Evolutionary conservation across 371 early-diverging fungal genomes (phyloP), one percentile per base, ranked within the genome.

Genomic region (Chytridium lagenaria): DNA sequence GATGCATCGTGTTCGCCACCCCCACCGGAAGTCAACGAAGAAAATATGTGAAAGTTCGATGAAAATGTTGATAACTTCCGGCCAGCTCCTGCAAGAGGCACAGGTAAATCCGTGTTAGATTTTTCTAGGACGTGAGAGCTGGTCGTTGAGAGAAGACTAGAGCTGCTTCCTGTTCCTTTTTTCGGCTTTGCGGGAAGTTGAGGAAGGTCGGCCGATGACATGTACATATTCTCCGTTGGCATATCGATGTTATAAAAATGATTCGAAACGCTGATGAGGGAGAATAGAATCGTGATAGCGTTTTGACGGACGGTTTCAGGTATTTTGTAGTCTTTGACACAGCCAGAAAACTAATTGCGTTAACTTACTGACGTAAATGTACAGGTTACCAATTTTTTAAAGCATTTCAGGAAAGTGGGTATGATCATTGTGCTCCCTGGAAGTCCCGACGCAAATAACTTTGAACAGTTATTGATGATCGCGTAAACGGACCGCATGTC

Each of bases 351-450:
- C 74, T 67, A 59, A 36, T 40, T 34, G 23, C 33, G 55, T 26
- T 28, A 68, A 30, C n/a, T 30, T 68, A 51, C n/a, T 70, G n/a
- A 71, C n/a, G 7, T 28, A 7, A 52, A 52, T 55, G 33, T 10
- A 26, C 37, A 31, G 49, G 69, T 49, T 68, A 81, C 79, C 73
- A 78, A 31, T 33, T 55, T 55, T 33, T 70, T 59, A 63, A 81
- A 70, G 52, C 78, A 76, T 38, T 82, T 84, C 65, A 93, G 72
- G 73, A 90, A 90, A 0, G 89, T 75, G 0, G 90, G 87, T 39
- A 93, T 90, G 28, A 93, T 77, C 26, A 92, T 84, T 66, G 86
- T 81, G 49, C 84, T 83, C 12, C 92, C 92, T 0, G 92, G 93
- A 19, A 94, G 79, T 1, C 83, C 77, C 37, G 86, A 73, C 0